Evolutionary conservation across 352 stramenopile genomes (phyloP).

Genomic region (Globisporangium polare): DNA sequence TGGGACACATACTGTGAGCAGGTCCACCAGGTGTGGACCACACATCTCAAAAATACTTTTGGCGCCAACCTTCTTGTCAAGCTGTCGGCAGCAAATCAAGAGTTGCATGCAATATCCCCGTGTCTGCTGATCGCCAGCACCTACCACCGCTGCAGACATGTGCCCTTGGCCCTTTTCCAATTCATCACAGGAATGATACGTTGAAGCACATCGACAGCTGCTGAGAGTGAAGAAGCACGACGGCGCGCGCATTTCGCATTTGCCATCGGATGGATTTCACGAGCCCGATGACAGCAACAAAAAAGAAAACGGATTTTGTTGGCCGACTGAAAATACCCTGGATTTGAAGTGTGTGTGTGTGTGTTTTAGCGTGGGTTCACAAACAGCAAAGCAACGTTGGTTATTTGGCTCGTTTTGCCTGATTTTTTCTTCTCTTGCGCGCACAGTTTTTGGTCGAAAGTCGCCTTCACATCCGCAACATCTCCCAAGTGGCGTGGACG

Average conservation of each 20-base stretch:
- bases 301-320: not conserved
- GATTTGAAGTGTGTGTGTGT: not conserved
- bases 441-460: conserved; percentile 1
- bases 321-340: not conserved
- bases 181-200: too few species aligned
- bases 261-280: too few species aligned
- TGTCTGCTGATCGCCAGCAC: too few species aligned
- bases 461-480: not conserved
- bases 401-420: conserved; percentile 7
- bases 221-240: too few species aligned
- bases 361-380: conserved; percentile 8
- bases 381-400: conserved; percentile 1
- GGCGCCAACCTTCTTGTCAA: too few species aligned
- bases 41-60: too few species aligned
- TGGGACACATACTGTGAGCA: not conserved
- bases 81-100: not conserved
- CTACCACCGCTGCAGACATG: too few species aligned
- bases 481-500: not conserved
- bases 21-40: not conserved
- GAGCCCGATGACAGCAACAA: too few species aligned
- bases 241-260: too few species aligned
- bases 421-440: conserved; percentile 9
- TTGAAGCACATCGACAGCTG: too few species aligned
- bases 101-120: too few species aligned
- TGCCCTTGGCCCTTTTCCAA: too few species aligned